Base-by-base conservation (phyloP, 2,329 filamentous ascomycete genomes). In the Colletotrichum noveboracense region DNA sequence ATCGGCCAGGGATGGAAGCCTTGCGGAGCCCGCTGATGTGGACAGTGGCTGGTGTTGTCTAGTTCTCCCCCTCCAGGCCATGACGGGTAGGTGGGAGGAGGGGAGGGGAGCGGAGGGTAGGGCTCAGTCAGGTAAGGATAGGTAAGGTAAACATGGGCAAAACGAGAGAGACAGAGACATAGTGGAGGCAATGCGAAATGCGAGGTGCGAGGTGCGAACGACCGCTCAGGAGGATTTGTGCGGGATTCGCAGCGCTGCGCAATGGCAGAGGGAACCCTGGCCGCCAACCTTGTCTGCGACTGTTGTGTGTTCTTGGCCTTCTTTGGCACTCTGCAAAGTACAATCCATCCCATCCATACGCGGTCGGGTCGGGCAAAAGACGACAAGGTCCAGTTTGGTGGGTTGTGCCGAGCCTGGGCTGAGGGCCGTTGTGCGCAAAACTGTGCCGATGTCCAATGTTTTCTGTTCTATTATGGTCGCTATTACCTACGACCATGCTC, bases 391-490 rank as follows among this genome's bases (percentile, higher is more conserved):
- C 69, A 72, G 62, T 56, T 38, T 38, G 48, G 73, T 72, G 73
- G 73, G 73, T 73, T 75, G 70, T 73, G 73, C 64, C 70, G 62
- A 75, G 73, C 73, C 69, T 67, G 62, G 62, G 52, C 62, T 48
- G 26, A 62, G 62, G 62, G 52, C 62, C 34, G 26, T 60, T 38
- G 55, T 43, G 62, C 62, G 64, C 38, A 72, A 48, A 68, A 64
- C 52, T 72, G 62, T 75, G 62, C 64, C 64, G 64, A 55, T 64
- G 68, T 70, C 26, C 52, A 28, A 32, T 43, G 70, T 38, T 36
- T 36, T 38, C 36, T 38, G 36, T 70, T 70, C 48, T 66, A 48
- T 71, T 66, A 36, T 72, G 62, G 73, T 60, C 21, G 16, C 28
- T 60, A 28, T 60, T 30, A 60, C 28, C 58, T 58, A 64, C 72